Percentiles rank a stretch among this genome's conserved stretches.
Conservation (phyloP, 306 rosid species). For the Phaseolus lunatus region DNA sequence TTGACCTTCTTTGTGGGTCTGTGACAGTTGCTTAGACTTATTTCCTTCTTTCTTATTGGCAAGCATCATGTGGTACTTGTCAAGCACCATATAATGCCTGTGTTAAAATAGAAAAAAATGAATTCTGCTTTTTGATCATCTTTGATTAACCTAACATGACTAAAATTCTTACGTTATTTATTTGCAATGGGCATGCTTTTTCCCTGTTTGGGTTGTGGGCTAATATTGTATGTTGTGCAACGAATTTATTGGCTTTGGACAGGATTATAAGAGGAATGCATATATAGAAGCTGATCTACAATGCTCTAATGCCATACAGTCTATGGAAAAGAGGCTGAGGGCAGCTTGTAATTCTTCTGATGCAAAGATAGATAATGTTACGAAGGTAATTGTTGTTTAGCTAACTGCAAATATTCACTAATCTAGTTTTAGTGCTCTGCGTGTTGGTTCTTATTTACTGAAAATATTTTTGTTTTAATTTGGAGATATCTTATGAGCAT, state of each 20-base stretch:
- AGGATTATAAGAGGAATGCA: conserved; percentile 79
- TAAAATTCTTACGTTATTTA: not conserved
- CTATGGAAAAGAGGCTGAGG: conserved; percentile 84
- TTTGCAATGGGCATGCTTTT: not conserved
- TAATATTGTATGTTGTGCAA: not conserved
- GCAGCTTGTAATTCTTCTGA: conserved; percentile 78
- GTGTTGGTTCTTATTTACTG: not conserved
- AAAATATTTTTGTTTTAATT: not conserved
- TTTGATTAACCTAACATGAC: not conserved
- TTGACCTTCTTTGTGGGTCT: not conserved
- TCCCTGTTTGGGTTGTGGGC: not conserved
- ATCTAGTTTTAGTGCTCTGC: not conserved
- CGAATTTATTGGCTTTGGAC: conserved; percentile 44
- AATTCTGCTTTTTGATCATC: not conserved
- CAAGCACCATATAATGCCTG: too few relatives aligned
- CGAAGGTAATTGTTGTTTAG: conserved; percentile 57
- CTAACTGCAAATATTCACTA: not conserved
- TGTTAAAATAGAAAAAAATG: not conserved
- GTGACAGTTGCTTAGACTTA: not conserved
- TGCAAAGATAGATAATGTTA: conserved; percentile 68
- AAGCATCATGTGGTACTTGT: not conserved
- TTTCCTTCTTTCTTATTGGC: not conserved
- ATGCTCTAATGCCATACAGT: conserved; percentile 73
- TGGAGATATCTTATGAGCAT: not conserved
- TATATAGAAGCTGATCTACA: conserved; percentile 83